A percentile compares a stretch with the other conserved stretches of the same genome.
These are phyloP conservation scores for Arxiozyma bovina DNA, from an alignment of 1,139 yeast species.

Conservation along the genomic window DNA sequence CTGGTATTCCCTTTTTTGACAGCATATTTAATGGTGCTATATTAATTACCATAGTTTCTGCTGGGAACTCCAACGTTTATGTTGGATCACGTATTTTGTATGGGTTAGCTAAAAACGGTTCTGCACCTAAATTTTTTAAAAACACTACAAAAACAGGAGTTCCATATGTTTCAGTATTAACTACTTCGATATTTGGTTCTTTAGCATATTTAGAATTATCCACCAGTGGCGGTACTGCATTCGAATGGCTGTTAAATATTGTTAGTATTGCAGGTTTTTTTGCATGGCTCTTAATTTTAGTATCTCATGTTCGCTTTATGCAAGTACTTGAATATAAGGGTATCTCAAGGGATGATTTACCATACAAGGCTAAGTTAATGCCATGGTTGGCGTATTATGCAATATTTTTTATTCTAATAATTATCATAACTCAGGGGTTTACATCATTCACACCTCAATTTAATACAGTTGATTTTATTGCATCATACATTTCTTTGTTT, in stretches of 20 bases:
- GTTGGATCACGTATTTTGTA: conserved; percentile 66
- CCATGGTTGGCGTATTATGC: conserved; percentile 57
- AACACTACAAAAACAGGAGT: conserved; percentile 54
- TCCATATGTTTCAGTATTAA: conserved; percentile 51
- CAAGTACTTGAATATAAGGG: conserved; percentile 48
- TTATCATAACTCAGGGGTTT: conserved; percentile 66
- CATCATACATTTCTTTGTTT: conserved; percentile 55
- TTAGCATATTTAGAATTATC: conserved; percentile 59
- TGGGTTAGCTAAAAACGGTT: conserved; percentile 52
- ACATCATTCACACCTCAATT: conserved; percentile 36
- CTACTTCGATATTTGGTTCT: conserved; percentile 54
- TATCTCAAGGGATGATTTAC: conserved; percentile 54
- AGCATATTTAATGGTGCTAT: conserved; percentile 70
- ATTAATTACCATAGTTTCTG: conserved; percentile 58
- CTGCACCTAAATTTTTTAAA: conserved; percentile 51
- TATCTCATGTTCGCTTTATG: conserved; percentile 62
- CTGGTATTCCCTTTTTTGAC: conserved; percentile 62
- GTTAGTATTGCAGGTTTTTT: conserved; percentile 69
- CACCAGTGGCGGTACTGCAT: conserved; percentile 56
- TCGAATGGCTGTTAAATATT: conserved; percentile 76
- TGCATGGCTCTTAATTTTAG: conserved; percentile 62
- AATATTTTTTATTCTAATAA: conserved; percentile 39
- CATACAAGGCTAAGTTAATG: conserved; percentile 60
- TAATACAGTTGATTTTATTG: conserved; percentile 49
- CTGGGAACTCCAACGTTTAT: conserved; percentile 71